A percentile compares a stretch with the other conserved stretches of the same genome.
Conservation (phyloP, 108 stramenopile genomes). For the Pseudonitzschia multiseries region DNA sequence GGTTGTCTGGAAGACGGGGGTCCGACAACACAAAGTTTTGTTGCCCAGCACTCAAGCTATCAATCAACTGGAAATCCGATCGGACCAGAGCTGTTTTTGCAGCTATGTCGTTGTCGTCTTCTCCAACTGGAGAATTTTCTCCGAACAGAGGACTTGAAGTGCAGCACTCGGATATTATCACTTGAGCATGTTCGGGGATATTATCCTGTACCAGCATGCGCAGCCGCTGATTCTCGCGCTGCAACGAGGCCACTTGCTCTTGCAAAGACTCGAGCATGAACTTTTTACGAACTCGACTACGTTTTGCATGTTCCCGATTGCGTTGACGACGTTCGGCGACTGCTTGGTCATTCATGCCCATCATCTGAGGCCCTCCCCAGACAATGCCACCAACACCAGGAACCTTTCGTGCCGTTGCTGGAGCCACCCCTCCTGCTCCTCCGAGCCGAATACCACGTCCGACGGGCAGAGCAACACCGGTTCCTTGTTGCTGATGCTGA, state of each 20-base stretch:
- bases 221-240: constrained; percentile 87
- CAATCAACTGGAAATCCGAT: constrained; percentile 82
- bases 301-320: constrained; percentile 97
- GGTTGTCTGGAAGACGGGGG: constrained; percentile 97
- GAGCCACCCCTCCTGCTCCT: constrained; percentile 55
- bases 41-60: constrained; percentile 78
- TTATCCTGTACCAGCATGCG: constrained; percentile 79
- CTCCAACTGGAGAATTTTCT: constrained; percentile 14
- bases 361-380: constrained; percentile 33
- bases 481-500: constrained; percentile 26
- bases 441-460: constrained; percentile 68
- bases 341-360: constrained; percentile 37
- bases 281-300: constrained; percentile 96
- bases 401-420: constrained; percentile 40
- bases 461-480: constrained; percentile 52
- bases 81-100: constrained; percentile 52
- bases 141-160: constrained; percentile 68
- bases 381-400: constrained; percentile 27
- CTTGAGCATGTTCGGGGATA: constrained; percentile 75
- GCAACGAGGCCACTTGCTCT: constrained; percentile 83
- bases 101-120: constrained; percentile 10
- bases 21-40: constrained; percentile 92
- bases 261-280: constrained; percentile 97
- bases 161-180: constrained; percentile 83
- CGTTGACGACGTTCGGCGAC: constrained; percentile 84